These are phyloP conservation scores for Diospyros lotus DNA, from an alignment of 148 eudicot genomes.

Conservation along the genomic window DNA sequence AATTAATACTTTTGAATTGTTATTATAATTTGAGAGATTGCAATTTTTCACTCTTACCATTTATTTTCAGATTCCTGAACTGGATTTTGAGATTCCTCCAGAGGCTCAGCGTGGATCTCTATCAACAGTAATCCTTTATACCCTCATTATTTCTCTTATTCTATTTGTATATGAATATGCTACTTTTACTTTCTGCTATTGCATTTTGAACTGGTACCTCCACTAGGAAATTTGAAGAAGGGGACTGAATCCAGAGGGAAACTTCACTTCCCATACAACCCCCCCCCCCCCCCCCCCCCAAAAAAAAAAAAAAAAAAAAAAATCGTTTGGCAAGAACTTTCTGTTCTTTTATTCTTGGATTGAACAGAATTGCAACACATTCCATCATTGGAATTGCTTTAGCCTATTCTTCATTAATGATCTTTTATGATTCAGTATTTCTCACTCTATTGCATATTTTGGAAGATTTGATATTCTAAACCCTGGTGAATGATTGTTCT, in stretches of 20 bases:
- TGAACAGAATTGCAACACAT: background rate
- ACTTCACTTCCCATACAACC: too few species aligned
- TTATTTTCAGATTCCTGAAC: conserved; percentile 71
- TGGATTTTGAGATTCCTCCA: conserved; percentile 96
- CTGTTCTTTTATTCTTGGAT: too few species aligned
- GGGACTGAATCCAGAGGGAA: too few species aligned
- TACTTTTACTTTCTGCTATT: background rate
- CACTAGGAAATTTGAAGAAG: background rate
- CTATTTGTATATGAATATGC: background rate
- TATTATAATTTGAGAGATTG: conserved; percentile 5
- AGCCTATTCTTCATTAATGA: background rate
- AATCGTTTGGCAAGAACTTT: background rate
- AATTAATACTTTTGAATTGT: background rate
- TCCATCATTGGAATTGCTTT: background rate
- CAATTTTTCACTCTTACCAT: background rate
- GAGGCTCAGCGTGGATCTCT: conserved; percentile 96
- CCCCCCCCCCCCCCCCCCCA: too few species aligned
- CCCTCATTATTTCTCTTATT: background rate
- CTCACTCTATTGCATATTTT: background rate
- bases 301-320: background rate
- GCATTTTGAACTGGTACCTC: background rate
- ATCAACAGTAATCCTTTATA: conserved; percentile 59
- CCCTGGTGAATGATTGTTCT: background rate
- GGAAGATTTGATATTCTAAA: background rate
- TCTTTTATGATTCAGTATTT: background rate